Evolutionary conservation across 345 rosid species (phyloP).

Genomic region (Hibiscus syriacus): DNA sequence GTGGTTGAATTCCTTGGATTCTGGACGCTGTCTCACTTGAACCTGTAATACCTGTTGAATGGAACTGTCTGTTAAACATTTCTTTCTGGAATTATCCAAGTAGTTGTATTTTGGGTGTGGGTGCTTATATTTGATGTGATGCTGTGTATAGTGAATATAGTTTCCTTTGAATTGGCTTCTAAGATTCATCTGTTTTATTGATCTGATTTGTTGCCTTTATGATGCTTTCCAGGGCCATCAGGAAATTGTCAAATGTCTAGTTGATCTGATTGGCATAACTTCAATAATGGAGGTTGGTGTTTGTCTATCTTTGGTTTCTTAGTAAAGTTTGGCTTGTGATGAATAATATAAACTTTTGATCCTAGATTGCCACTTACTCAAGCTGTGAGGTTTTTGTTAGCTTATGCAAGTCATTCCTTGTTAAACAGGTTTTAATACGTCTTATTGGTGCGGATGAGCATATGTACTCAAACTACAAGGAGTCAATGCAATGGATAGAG

Average conservation of each 20-base stretch:
- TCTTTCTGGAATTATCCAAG: too few species aligned
- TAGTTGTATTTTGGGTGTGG: background rate
- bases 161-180: background rate
- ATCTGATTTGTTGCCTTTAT: slow-evolving; percentile 14
- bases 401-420: slow-evolving; percentile 9
- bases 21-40: background rate
- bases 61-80: too few species aligned
- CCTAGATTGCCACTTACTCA: background rate
- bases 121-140: background rate
- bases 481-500: slow-evolving; percentile 81
- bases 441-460: slow-evolving; percentile 89
- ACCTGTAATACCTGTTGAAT: too few species aligned
- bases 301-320: slow-evolving; percentile 7
- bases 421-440: slow-evolving; percentile 69
- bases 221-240: slow-evolving; percentile 59
- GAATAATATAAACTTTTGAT: background rate
- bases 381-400: background rate
- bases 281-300: slow-evolving; percentile 86
- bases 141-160: background rate
- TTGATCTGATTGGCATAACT: slow-evolving; percentile 87
- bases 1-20: background rate
- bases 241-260: slow-evolving; percentile 56
- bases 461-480: slow-evolving; percentile 59
- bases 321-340: background rate
- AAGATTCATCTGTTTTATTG: background rate